Percentiles rank a stretch among this genome's conserved stretches.
These are phyloP conservation scores for Trichoderma sp. DNA, from an alignment of 2,329 filamentous ascomycete species.

Conservation along the genomic window DNA sequence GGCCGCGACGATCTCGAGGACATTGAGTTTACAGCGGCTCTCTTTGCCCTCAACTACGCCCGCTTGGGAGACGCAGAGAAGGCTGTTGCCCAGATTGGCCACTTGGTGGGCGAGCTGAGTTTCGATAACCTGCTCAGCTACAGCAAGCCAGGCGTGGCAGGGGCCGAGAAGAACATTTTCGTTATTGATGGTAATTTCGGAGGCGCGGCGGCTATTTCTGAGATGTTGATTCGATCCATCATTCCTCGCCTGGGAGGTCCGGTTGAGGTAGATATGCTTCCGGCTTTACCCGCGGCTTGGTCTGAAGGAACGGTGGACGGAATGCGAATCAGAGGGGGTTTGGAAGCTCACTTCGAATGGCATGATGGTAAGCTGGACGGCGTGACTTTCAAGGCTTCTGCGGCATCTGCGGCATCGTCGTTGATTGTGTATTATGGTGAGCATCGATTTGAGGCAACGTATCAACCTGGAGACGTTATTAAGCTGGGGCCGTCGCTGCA, in stretches of 20 bases:
- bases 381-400: neutral
- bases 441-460: neutral
- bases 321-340: neutral
- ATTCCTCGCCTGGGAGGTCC: conserved; percentile 4
- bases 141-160: conserved; percentile 18
- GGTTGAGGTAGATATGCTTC: conserved; percentile 18
- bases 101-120: conserved; percentile 18
- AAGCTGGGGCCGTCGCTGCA: conserved; percentile 19
- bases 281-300: conserved; percentile 16
- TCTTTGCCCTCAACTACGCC: conserved; percentile 20
- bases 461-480: conserved; percentile 4
- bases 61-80: conserved; percentile 17
- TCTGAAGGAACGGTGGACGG: conserved; percentile 10
- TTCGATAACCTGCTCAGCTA: conserved; percentile 22
- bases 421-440: conserved; percentile 11
- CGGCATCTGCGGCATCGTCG: neutral
- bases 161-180: conserved; percentile 17
- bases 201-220: conserved; percentile 17
- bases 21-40: conserved; percentile 21
- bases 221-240: conserved; percentile 19
- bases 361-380: neutral
- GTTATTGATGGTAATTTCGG: conserved; percentile 21
- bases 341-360: conserved; percentile 14
- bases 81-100: conserved; percentile 13
- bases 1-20: conserved; percentile 16